phyloP scores from a whole-genome alignment of 345 rosid species.

The Linum usitatissimum region DNA sequence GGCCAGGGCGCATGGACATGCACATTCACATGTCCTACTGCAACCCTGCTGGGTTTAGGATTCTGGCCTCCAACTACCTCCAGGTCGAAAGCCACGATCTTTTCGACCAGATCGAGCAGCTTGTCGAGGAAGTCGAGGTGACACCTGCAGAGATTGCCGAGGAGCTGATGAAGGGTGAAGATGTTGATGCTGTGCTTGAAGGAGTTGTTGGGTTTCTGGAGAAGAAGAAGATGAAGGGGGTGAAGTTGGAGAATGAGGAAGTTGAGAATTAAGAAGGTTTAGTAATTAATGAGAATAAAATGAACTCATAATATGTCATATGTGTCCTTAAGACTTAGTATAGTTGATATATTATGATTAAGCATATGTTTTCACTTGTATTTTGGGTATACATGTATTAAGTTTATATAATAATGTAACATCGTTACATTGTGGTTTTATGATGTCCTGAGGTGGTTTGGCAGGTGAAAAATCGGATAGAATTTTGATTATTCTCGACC shows the following conservation, averaged over 20 bases:
- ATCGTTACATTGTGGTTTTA: too few relatives aligned
- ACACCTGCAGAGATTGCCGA: constrained; percentile 16
- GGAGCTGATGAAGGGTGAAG: constrained; percentile 12
- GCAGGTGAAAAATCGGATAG: too few relatives aligned
- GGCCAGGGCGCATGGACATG: constrained; percentile 18
- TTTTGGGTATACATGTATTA: too few relatives aligned
- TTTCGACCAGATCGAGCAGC: neutral
- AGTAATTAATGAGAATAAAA: neutral
- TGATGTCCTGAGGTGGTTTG: too few relatives aligned
- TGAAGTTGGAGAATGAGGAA: neutral
- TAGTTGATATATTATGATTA: too few relatives aligned
- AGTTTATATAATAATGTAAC: too few relatives aligned
- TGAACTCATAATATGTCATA: too few relatives aligned
- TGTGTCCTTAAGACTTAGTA: too few relatives aligned
- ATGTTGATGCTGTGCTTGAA: constrained; percentile 10
- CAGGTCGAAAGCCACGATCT: neutral
- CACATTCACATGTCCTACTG: constrained; percentile 15
- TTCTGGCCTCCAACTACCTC: constrained; percentile 11
- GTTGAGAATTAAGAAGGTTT: neutral
- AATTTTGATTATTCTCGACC: too few relatives aligned
- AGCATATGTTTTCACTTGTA: too few relatives aligned
- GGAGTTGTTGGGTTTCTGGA: constrained; percentile 16
- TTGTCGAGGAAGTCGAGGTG: constrained; percentile 2
- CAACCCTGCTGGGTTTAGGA: constrained; percentile 9
- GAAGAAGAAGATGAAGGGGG: neutral